phyloP scores from a whole-genome alignment of 1,284 basidiomycete species.

The Austropuccinia psidii region DNA sequence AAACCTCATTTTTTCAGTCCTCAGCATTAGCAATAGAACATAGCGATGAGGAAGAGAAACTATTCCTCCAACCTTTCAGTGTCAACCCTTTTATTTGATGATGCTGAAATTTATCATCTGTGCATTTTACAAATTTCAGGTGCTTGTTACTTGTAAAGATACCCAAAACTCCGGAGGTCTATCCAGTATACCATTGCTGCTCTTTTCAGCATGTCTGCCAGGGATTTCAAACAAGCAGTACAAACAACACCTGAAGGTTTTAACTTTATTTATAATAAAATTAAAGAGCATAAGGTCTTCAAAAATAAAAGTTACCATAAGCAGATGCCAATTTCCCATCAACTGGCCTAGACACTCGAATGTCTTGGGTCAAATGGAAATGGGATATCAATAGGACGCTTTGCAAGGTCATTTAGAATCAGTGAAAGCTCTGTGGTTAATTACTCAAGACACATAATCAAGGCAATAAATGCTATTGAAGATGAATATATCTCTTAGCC shows the following conservation, averaged over 20 bases:
- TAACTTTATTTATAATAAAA: not conserved
- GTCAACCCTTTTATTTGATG: no score
- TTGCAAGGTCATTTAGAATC: not conserved
- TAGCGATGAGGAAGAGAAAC: no score
- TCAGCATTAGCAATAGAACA: no score
- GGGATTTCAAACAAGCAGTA: conserved; percentile 3
- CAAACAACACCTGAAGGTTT: not conserved
- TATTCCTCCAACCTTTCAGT: no score
- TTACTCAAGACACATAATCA: not conserved
- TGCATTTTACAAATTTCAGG: no score
- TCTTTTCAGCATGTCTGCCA: not conserved
- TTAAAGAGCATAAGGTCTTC: not conserved
- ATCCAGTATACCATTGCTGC: no score
- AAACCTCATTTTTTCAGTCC: no score
- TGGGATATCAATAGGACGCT: not conserved
- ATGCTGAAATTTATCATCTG: no score
- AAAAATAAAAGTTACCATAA: not conserved
- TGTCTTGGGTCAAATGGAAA: conserved; percentile 23
- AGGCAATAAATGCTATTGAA: not conserved
- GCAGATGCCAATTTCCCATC: not conserved
- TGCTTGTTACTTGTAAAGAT: no score
- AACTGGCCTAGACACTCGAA: conserved; percentile 2
- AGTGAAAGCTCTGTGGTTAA: not conserved
- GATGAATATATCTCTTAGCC: not conserved
- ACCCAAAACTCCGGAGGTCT: no score